These are phyloP conservation scores for Cercophora samala DNA, from an alignment of 495 filamentous ascomycete species.

Conservation along the genomic window DNA sequence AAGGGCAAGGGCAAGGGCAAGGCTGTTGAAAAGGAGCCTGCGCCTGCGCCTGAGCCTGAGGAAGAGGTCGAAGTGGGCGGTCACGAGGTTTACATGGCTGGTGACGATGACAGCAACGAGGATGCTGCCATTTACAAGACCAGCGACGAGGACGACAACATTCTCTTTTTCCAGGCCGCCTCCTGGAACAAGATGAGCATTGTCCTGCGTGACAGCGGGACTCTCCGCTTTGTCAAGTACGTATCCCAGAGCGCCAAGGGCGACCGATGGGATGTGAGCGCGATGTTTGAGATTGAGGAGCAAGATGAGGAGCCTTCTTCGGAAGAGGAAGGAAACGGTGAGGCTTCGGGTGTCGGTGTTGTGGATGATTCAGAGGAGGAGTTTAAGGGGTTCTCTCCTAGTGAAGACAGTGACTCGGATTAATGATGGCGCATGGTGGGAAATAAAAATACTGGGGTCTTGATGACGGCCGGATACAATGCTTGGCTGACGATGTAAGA, in stretches of 20 bases:
- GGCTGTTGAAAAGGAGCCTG: slow-evolving; percentile 26
- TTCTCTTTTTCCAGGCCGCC: slow-evolving; percentile 84
- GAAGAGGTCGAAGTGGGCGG: slow-evolving; percentile 64
- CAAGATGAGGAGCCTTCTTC: slow-evolving; percentile 33
- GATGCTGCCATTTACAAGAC: slow-evolving; percentile 86
- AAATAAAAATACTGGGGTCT: too few species aligned
- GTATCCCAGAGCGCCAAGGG: slow-evolving; percentile 76
- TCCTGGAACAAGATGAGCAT: slow-evolving; percentile 87
- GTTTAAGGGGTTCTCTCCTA: slow-evolving; percentile 47
- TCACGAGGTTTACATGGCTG: slow-evolving; percentile 90
- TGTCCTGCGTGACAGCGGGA: slow-evolving; percentile 81
- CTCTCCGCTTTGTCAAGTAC: slow-evolving; percentile 94
- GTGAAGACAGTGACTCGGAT: slow-evolving; percentile 44
- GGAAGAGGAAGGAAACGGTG: slow-evolving; percentile 27
- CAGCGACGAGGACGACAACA: slow-evolving; percentile 79
- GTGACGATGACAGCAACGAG: slow-evolving; percentile 68
- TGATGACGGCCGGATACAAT: slow-evolving; percentile 9
- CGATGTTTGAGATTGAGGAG: slow-evolving; percentile 58
- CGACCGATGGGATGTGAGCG: slow-evolving; percentile 89
- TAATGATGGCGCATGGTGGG: too few species aligned
- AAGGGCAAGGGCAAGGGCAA: slow-evolving; percentile 36
- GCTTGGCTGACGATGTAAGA: background rate
- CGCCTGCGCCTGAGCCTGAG: slow-evolving; percentile 23
- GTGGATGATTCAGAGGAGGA: slow-evolving; percentile 45
- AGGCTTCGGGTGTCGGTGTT: slow-evolving; percentile 25